Conservation (phyloP, 2,329 filamentous ascomycete species). For the Ophiostoma sp. region DNA sequence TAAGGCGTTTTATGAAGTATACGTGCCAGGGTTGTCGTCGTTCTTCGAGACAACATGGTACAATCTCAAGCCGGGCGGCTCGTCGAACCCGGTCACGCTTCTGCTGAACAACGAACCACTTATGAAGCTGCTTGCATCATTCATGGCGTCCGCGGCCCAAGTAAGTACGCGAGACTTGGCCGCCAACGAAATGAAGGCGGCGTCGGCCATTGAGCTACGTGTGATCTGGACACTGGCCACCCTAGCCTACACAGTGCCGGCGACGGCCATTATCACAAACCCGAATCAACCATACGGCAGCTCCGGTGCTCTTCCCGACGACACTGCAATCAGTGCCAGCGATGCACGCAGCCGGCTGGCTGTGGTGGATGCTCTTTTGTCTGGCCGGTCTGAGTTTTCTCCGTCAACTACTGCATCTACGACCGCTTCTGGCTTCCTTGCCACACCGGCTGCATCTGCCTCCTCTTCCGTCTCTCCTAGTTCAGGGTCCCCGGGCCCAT, state of each 20-base stretch:
- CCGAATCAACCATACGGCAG: background rate
- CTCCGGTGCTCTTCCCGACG: slow-evolving; percentile 39
- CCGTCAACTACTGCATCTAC: slow-evolving; percentile 6
- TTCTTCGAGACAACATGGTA: slow-evolving; percentile 86
- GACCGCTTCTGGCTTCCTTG: background rate
- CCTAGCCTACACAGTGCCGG: slow-evolving; percentile 41
- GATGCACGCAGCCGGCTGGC: slow-evolving; percentile 66
- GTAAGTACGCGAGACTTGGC: slow-evolving; percentile 45
- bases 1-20: slow-evolving; percentile 67
- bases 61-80: slow-evolving; percentile 43
- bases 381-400: slow-evolving; percentile 42
- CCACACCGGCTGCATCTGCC: background rate
- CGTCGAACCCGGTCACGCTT: slow-evolving; percentile 39
- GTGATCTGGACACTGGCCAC: slow-evolving; percentile 56
- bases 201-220: slow-evolving; percentile 51
- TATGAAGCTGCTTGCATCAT: slow-evolving; percentile 61
- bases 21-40: slow-evolving; percentile 63
- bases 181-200: slow-evolving; percentile 46
- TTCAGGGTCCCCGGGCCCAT: background rate
- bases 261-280: slow-evolving; percentile 31
- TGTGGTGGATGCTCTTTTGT: slow-evolving; percentile 70
- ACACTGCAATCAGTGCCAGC: slow-evolving; percentile 54
- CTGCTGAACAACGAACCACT: slow-evolving; percentile 50
- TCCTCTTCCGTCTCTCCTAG: background rate
- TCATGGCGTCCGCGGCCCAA: slow-evolving; percentile 51